phyloP scores from a whole-genome alignment of 1,284 basidiomycete genomes.

The Irpex lacteus region DNA sequence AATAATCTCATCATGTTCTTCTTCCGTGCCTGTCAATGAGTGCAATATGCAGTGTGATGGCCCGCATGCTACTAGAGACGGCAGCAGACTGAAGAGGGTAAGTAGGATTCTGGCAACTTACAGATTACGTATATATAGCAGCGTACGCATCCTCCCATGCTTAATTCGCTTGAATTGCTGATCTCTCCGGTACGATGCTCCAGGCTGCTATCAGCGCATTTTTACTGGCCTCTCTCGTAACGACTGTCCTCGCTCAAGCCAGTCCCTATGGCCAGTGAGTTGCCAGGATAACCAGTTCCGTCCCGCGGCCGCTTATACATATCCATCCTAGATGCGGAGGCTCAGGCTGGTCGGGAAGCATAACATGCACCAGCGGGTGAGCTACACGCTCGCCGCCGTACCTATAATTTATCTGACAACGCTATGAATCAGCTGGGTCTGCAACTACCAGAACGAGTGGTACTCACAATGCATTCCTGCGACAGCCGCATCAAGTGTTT shows the following conservation, averaged over 20 bases:
- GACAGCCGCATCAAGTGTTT: constrained; percentile 3
- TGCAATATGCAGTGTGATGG: background rate
- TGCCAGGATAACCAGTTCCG: background rate
- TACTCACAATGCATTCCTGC: constrained; percentile 37
- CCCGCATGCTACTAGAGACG: background rate
- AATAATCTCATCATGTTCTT: background rate
- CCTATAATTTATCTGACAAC: background rate
- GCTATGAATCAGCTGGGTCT: constrained; percentile 26
- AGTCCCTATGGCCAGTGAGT: constrained; percentile 3
- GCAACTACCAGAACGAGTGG: constrained; percentile 28
- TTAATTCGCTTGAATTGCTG: too few species aligned
- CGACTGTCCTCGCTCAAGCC: background rate
- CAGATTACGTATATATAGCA: background rate
- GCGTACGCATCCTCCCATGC: background rate
- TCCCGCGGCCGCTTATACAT: background rate
- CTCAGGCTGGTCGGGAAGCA: constrained; percentile 29
- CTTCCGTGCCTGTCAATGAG: background rate
- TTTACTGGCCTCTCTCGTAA: background rate
- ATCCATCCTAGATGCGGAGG: constrained; percentile 29
- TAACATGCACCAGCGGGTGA: constrained; percentile 32
- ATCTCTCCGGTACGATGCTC: background rate
- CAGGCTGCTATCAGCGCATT: background rate
- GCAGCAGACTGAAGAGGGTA: background rate
- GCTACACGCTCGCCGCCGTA: background rate
- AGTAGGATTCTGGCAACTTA: background rate